Evolutionary conservation across 176 grass and related monocot genomes (phyloP), one percentile per base, ranked within the genome.

Genomic region (Oryza nivara): DNA sequence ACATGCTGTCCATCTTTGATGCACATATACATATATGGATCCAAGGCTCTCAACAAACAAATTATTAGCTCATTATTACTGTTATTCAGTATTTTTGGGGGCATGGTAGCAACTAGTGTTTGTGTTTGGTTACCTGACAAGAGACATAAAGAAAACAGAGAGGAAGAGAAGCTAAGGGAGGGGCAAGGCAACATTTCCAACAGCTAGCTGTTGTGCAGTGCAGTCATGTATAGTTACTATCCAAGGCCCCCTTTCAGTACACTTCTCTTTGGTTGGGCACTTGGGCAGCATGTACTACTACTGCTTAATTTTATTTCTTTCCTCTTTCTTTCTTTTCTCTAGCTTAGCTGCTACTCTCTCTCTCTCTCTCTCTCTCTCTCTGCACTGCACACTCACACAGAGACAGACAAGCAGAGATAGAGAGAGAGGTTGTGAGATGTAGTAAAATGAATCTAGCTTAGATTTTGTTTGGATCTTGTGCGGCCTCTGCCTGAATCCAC

Each of bases 401-500:
- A 72, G 44, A 67, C 63, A 76, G 81, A 63, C 65, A 28, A 73
- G 25, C 63, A 48, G 41, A 83, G 34, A 32, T 0, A 41, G 40
- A 56, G 76, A 67, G 75, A 65, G 40, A 41, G 67, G 11, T 14
- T 32, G 58, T 35, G 15, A 3, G 48, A 3, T 44, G 34, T 67
- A 66, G 34, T 67, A 66, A 84, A 68, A 74, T 86, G 73, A 92
- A 86, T 92, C 92, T 89, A 85, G 77, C 71, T 89, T 91, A 70
- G 93, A 96, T 98, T 94, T 94, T 96, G 90, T 94, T 96, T 92
- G 89, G 93, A 99, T 96, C 86, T 86, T 92, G 89, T 88, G 89
- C 80, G 66, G 73, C 47, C 47, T 78, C 46, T 78, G 74, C 83
- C 71, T 92, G 79, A 85, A 86, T 88, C 75, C 88, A 87, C 88